Conservation (phyloP, 2,329 filamentous ascomycete species). For the Neopestalotiopsis sp. region DNA sequence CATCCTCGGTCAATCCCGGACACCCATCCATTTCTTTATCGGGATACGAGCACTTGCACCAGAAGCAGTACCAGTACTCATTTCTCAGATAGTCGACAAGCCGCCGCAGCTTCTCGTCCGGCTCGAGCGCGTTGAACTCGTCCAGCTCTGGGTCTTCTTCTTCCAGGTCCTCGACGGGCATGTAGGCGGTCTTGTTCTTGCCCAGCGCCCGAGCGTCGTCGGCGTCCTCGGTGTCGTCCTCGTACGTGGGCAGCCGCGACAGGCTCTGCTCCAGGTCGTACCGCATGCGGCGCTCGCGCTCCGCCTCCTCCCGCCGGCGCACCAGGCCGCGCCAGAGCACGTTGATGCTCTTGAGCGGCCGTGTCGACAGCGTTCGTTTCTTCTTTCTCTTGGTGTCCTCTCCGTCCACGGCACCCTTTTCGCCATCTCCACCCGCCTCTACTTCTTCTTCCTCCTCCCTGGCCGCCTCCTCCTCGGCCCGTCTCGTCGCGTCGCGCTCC, state of each 20-base stretch:
- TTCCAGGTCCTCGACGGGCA: conserved; percentile 72
- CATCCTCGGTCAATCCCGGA: conserved; percentile 86
- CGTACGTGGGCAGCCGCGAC: conserved; percentile 67
- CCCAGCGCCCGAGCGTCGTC: conserved; percentile 76
- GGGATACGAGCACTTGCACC: conserved; percentile 87
- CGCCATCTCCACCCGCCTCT: conserved; percentile 22
- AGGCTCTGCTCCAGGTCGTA: conserved; percentile 71
- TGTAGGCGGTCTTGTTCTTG: conserved; percentile 58
- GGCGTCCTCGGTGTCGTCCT: conserved; percentile 72
- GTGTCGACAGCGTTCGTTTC: conserved; percentile 43
- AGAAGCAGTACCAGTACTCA: conserved; percentile 86
- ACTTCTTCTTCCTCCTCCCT: conserved; percentile 23
- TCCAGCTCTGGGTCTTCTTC: conserved; percentile 83
- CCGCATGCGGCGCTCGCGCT: conserved; percentile 69
- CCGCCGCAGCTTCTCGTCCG: conserved; percentile 68
- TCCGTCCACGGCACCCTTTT: conserved; percentile 23
- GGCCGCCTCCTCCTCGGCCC: conserved; percentile 18
- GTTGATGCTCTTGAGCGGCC: conserved; percentile 71
- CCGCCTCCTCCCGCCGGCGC: conserved; percentile 70
- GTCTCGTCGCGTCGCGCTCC: conserved; percentile 44
- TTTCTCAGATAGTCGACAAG: conserved; percentile 74
- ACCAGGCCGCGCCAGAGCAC: conserved; percentile 82
- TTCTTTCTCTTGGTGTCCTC: conserved; percentile 36
- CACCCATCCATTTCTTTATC: conserved; percentile 82
- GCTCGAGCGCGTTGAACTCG: conserved; percentile 74